These are phyloP conservation scores for Claviceps paspali DNA, from an alignment of 2,329 filamentous ascomycete species.

Conservation along the genomic window DNA sequence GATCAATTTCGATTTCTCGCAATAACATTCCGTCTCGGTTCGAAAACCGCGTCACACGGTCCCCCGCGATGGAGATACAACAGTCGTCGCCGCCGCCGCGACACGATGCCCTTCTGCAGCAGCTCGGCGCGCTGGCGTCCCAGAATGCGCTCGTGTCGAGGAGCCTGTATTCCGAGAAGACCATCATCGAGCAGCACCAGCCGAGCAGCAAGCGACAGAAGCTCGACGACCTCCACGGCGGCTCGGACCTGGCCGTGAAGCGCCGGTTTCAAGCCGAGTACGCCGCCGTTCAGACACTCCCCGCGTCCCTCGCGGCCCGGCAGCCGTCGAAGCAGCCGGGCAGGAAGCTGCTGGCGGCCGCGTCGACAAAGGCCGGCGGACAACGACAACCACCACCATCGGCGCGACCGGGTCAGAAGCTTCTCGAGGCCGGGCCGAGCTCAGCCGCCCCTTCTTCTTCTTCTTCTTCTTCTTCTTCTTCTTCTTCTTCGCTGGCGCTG, in stretches of 20 bases:
- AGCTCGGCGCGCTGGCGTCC: conserved; percentile 19
- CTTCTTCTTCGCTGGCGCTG: no score
- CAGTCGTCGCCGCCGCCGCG: conserved; percentile 15
- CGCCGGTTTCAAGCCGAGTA: conserved; percentile 58
- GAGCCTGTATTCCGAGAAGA: conserved; percentile 15
- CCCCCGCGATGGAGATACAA: conserved; percentile 22
- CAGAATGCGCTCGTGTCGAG: conserved; percentile 20
- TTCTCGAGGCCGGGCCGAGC: conserved; percentile 21
- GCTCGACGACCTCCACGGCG: conserved; percentile 18
- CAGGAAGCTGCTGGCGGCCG: no score
- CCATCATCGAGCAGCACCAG: conserved; percentile 9
- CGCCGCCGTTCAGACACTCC: conserved; percentile 59
- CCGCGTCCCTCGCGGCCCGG: conserved; percentile 63
- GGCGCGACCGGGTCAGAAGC: conserved; percentile 19
- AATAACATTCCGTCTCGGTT: no score
- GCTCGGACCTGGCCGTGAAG: conserved; percentile 20
- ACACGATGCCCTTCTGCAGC: conserved; percentile 19
- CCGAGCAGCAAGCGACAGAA: conserved; percentile 22
- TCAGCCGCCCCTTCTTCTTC: background rate
- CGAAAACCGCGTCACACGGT: no score
- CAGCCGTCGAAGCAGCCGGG: conserved; percentile 38
- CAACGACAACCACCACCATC: conserved; percentile 33
- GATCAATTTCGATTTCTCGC: no score
- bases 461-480: no score
- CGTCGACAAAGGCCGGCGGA: conserved; percentile 27